phyloP scores from a whole-genome alignment of 805 yeast genomes.

The Wickerhamomyces bisporus region DNA sequence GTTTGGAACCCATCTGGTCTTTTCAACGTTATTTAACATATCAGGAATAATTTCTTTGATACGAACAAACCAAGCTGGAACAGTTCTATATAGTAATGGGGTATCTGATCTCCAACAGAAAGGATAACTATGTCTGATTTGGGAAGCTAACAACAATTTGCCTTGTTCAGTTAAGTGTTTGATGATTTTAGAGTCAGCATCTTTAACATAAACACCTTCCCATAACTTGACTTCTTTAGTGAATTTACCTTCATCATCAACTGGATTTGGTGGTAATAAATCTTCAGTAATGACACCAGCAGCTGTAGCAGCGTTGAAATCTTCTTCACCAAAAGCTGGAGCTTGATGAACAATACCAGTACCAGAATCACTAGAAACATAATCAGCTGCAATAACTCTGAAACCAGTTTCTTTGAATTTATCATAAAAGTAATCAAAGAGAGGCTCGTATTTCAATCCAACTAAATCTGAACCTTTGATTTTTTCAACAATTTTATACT shows the following conservation, averaged over 20 bases:
- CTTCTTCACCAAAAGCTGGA: conserved; percentile 99
- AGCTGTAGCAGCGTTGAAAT: conserved; percentile 75
- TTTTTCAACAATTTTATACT: conserved; percentile 75
- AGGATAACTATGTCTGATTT: conserved; percentile 94
- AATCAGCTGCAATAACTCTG: conserved; percentile 74
- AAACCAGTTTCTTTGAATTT: conserved; percentile 73
- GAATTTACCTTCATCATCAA: conserved; percentile 89
- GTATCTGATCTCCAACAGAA: conserved; percentile 99
- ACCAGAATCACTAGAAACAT: conserved; percentile 93
- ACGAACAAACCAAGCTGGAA: conserved; percentile 98
- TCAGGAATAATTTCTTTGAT: conserved; percentile 82
- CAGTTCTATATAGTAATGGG: conserved; percentile 91
- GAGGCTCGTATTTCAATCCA: conserved; percentile 77
- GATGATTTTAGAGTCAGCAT: conserved; percentile 89
- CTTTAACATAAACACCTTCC: conserved; percentile 86
- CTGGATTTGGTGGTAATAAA: conserved; percentile 82
- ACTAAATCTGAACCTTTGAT: conserved; percentile 74
- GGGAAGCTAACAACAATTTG: conserved; percentile 67
- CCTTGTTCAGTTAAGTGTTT: conserved; percentile 77
- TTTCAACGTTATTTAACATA: conserved; percentile 79
- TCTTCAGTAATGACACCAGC: conserved; percentile 71
- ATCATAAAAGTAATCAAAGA: conserved; percentile 76
- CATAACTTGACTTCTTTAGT: conserved; percentile 69
- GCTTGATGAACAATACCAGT: conserved; percentile 98
- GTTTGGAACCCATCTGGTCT: conserved; percentile 92